Base-by-base conservation (phyloP, 176 grass and related monocot species). In the Oryza australiensis region DNA sequence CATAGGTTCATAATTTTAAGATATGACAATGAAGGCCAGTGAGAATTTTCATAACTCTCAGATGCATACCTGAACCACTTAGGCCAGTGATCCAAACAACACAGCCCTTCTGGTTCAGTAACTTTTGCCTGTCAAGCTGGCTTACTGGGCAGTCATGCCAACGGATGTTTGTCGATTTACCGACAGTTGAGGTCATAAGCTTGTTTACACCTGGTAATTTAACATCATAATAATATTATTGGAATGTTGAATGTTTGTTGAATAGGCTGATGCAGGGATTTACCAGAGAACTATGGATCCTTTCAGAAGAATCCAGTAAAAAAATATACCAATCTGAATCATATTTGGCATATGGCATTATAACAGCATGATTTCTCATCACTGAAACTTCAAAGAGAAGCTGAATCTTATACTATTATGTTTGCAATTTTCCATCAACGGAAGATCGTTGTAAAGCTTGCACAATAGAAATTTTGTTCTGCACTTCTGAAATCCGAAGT, bases 61-160 rank as follows among this genome's bases (percentile, higher is more conserved):
- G 55, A n/a, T 11, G 63, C 45, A 49, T 77, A 90, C 93, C 93
- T 82, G 94, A 93, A 22, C 94, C 94, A 43, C 94, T 96, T 42
- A 96, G 83, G 23, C 94, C 93, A 26, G 90, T 93, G 86, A 96
- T 93, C 90, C 90, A 96, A 22, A 93, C 90, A 12, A 96, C 83
- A 74, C 88, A 96, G 0, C 90, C 94, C 86, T 96, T 96, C 45
- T 93, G 90, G 30, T 88, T 90, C 68, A 93, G 85, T 40, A 96
- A 68, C 11, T 77, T 69, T 65, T 96, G 86, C 40, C 90, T 85
- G 38, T 93, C 88, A 0, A 49, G 8, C 51, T 83, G 79, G 26
- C 90, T 83, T 20, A 93, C 87, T 35, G 93, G 51, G 69, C 90
- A 89, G 24, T 96, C 90, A 69, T 96, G 90, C 94, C 94, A 93